These are phyloP conservation scores for Lagenidium sp. DNA, from an alignment of 352 stramenopile genomes.

Conservation along the genomic window DNA sequence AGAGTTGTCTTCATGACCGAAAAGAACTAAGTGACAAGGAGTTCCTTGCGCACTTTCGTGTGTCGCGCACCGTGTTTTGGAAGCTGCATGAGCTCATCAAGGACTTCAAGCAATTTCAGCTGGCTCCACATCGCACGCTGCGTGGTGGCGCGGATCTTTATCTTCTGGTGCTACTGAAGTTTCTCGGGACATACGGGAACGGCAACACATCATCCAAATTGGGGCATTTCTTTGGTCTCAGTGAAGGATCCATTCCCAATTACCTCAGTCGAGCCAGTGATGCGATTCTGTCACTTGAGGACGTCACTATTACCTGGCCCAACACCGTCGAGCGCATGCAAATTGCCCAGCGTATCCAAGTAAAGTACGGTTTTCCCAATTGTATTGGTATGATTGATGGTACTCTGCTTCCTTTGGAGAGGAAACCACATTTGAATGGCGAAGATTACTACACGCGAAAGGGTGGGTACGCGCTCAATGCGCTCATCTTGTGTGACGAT, in stretches of 20 bases:
- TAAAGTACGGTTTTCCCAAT: conserved; percentile 12
- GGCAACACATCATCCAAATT: conserved; percentile 11
- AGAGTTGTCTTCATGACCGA: neutral
- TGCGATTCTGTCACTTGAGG: conserved; percentile 1
- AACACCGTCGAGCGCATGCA: conserved; percentile 1
- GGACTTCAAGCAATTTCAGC: conserved; percentile 5
- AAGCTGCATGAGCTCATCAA: conserved; percentile 1
- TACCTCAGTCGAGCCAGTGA: conserved; percentile 6
- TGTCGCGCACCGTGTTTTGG: conserved; percentile 1
- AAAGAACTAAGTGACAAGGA: conserved; percentile 2
- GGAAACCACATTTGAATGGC: conserved; percentile 8
- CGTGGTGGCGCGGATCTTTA: conserved; percentile 12
- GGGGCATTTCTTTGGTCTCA: conserved; percentile 15
- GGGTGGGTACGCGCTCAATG: conserved; percentile 13
- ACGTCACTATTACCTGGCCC: conserved; percentile 3
- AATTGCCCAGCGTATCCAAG: conserved; percentile 2
- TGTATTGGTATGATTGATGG: conserved; percentile 18
- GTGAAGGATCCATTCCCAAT: conserved; percentile 8
- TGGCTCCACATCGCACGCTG: conserved; percentile 5
- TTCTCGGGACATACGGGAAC: conserved; percentile 14
- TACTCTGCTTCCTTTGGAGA: conserved; percentile 14
- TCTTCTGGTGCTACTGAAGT: conserved; percentile 18
- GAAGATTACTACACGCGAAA: conserved; percentile 24
- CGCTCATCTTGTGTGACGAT: conserved; percentile 17
- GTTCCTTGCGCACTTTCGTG: conserved; percentile 8